These are phyloP conservation scores for Alternaria solani DNA, from an alignment of 2,329 filamentous ascomycete genomes.

Conservation along the genomic window DNA sequence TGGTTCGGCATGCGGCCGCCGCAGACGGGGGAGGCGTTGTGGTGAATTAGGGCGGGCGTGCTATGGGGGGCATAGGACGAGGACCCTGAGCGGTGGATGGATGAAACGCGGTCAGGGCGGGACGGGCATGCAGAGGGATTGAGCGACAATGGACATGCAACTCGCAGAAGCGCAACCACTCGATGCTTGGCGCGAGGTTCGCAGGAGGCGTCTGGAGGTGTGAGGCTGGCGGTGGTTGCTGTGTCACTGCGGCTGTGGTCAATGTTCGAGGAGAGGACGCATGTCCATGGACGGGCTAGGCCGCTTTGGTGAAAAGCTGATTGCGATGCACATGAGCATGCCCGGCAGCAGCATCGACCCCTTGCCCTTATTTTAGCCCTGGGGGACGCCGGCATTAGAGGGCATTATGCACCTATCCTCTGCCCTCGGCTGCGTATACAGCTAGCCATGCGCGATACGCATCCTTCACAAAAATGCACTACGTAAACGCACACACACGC, in stretches of 20 bases:
- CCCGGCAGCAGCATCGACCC: conserved; percentile 15
- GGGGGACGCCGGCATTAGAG: conserved; percentile 3
- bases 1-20: conserved; percentile 23
- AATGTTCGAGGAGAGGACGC: conserved; percentile 15
- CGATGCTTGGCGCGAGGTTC: conserved; percentile 2
- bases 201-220: conserved; percentile 5
- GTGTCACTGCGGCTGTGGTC: conserved; percentile 20
- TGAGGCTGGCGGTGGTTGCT: conserved; percentile 14
- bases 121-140: conserved; percentile 24
- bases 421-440: not conserved
- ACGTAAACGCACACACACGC: not conserved
- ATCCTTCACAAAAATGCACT: not conserved
- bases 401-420: not conserved
- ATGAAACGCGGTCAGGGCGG: conserved; percentile 39
- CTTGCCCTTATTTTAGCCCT: conserved; percentile 4
- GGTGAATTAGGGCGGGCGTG: conserved; percentile 13
- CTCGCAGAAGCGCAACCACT: conserved; percentile 13
- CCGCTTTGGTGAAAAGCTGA: conserved; percentile 12
- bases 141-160: conserved; percentile 4
- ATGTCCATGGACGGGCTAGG: conserved; percentile 14
- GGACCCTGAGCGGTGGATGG: conserved; percentile 36
- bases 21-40: conserved; percentile 11
- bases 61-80: conserved; percentile 25
- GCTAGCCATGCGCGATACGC: not conserved
- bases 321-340: conserved; percentile 15